These are phyloP conservation scores for Malbranchea zuffiana DNA, from an alignment of 2,329 filamentous ascomycete genomes.

Conservation along the genomic window DNA sequence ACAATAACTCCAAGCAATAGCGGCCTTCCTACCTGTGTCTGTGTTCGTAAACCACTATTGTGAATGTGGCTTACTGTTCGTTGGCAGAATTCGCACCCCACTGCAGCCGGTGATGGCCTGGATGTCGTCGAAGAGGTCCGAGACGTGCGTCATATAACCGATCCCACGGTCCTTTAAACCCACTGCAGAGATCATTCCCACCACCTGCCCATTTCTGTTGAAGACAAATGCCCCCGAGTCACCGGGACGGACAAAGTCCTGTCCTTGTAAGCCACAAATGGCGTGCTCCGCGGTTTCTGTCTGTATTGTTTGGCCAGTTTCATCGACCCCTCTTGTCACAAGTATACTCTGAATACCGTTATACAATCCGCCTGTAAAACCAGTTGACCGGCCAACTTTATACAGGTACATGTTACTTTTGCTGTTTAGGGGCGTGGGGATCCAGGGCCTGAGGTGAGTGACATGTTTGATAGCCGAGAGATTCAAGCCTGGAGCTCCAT, in stretches of 20 bases:
- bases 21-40: no score
- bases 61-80: no score
- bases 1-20: no score
- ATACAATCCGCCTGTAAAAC: constrained; percentile 2
- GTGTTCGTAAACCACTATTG: no score
- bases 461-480: neutral
- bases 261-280: constrained; percentile 1
- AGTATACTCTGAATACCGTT: constrained; percentile 4
- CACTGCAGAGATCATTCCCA: constrained; percentile 1
- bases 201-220: neutral
- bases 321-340: constrained; percentile 4
- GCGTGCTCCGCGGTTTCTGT: constrained; percentile 2
- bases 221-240: constrained; percentile 10
- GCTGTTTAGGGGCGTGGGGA: constrained; percentile 1
- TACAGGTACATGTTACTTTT: constrained; percentile 2
- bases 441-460: constrained; percentile 3
- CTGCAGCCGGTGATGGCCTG: neutral
- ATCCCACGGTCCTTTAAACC: neutral
- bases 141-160: constrained; percentile 2
- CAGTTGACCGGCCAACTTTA: constrained; percentile 6
- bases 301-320: constrained; percentile 1
- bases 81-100: constrained; percentile 3
- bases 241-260: constrained; percentile 1
- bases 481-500: neutral
- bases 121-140: constrained; percentile 5